Evolutionary conservation across 805 yeast genomes (phyloP), one percentile per base, ranked within the genome.

Genomic region (Danielozyma ontarioensis): DNA sequence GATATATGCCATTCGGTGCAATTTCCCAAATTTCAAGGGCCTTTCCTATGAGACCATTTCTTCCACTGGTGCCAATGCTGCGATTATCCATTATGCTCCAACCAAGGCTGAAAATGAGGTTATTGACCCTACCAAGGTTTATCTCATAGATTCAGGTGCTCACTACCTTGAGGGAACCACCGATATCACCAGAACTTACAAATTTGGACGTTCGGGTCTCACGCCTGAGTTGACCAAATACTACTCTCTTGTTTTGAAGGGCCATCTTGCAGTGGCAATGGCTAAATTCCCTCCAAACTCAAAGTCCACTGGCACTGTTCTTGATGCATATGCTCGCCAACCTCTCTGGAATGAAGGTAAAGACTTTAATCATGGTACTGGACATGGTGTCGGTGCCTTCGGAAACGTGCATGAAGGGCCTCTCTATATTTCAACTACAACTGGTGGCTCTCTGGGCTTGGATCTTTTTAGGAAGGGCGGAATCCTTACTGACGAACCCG

Each of bases 321-420:
- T 93, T 22, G 98, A 93, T 52, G 65, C 78, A 0, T 67, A 88
- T 33, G 95, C 96, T 0, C 72, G 98, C 42, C 88, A 82, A 56
- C 80, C 76, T 33, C 62, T 93, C 39, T 84, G 94, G 88, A 66
- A 76, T 25, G 69, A 77, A 33, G 97, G 97, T 0, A 64, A 86
- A 31, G 93, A 85, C 54, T 93, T 84, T 55, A 76, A 80, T 42
- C 98, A 93, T 58, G 97, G 98, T 7, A 87, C 97, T 0, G 96
- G 97, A 2, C 98, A 93, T 58, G 98, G 98, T 4, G 83, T 93
- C n/a, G 97, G 96, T 2, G 72, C 89, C 14, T 90, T 72, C 53
- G 76, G 94, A 29, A 82, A 83, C 55, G 97, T 93, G 13, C 98
- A 93, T 55, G 96, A 94, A 51, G 93, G 94, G 0, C 97, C 97